phyloP scores from a whole-genome alignment of 23 red algal species.

The Pyropia yezoensis region DNA sequence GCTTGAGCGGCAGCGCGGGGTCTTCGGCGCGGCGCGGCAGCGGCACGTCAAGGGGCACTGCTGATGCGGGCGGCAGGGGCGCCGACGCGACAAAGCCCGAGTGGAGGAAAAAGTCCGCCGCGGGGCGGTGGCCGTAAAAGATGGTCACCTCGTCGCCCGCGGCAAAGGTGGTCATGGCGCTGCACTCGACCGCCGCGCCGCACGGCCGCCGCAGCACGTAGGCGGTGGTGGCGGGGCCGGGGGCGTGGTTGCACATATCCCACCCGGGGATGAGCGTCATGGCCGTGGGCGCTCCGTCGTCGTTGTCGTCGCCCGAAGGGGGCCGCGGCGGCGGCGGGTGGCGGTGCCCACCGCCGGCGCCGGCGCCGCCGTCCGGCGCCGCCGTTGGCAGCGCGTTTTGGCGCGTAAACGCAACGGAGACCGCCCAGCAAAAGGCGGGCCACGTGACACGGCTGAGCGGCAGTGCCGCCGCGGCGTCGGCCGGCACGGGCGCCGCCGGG shows the following conservation, averaged over 20 bases:
- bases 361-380: too few species aligned
- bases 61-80: too few species aligned
- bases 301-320: too few species aligned
- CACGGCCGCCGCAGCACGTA: constrained; percentile 12
- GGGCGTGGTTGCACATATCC: constrained; percentile 65
- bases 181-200: constrained; percentile 30
- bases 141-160: constrained; percentile 48
- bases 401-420: constrained; percentile 53
- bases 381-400: constrained; percentile 35
- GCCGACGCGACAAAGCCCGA: constrained; percentile 47
- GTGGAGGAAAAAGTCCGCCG: constrained; percentile 38
- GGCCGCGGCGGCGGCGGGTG: too few species aligned
- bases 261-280: constrained; percentile 53
- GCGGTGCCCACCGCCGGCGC: too few species aligned
- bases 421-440: constrained; percentile 41
- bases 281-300: not conserved
- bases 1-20: too few species aligned
- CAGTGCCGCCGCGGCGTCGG: constrained; percentile 3
- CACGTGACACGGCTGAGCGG: constrained; percentile 12
- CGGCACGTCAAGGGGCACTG: too few species aligned
- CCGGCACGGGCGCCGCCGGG: not conserved
- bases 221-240: constrained; percentile 19
- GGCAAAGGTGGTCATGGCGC: constrained; percentile 33
- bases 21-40: too few species aligned
- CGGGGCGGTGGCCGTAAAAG: constrained; percentile 45